Percentiles rank a stretch among this genome's conserved stretches.
These are phyloP conservation scores for Mycena sp. DNA, from an alignment of 1,284 basidiomycete genomes.

Conservation along the genomic window DNA sequence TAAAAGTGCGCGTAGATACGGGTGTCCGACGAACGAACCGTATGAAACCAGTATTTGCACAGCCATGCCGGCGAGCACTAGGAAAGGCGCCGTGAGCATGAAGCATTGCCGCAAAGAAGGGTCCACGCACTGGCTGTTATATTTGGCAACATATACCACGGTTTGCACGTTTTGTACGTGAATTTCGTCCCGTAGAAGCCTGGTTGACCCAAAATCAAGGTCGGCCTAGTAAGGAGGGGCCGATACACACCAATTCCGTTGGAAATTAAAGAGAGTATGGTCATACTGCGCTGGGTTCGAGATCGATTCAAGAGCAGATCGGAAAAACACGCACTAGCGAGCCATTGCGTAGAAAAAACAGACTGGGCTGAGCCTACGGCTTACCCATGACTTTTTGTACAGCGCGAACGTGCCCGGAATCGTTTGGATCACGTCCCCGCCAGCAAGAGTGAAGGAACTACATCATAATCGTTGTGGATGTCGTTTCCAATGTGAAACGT, in stretches of 20 bases:
- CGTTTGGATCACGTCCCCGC: conserved; percentile 15
- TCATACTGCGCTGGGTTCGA: conserved; percentile 1
- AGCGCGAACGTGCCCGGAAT: conserved; percentile 3
- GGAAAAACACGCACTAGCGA: conserved; percentile 13
- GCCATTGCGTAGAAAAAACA: conserved; percentile 23
- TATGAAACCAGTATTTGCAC: conserved; percentile 20
- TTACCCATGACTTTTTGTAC: conserved; percentile 14
- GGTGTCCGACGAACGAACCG: not conserved
- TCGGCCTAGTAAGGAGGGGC: too few species aligned
- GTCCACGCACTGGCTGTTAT: conserved; percentile 18
- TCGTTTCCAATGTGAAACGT: not conserved
- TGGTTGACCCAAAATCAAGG: not conserved
- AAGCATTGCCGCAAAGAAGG: not conserved
- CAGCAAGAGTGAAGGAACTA: conserved; percentile 19
- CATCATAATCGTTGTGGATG: too few species aligned
- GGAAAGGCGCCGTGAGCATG: not conserved
- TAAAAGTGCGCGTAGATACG: not conserved
- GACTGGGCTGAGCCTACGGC: not conserved
- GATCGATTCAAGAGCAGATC: not conserved
- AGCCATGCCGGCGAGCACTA: conserved; percentile 25
- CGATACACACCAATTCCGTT: conserved; percentile 8
- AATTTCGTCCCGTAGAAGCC: not conserved
- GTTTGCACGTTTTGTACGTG: conserved; percentile 4
- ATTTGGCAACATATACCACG: conserved; percentile 20
- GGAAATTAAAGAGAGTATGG: conserved; percentile 13